Conservation (phyloP, 1,139 yeast genomes). For the Scheffersomyces insectosa region DNA sequence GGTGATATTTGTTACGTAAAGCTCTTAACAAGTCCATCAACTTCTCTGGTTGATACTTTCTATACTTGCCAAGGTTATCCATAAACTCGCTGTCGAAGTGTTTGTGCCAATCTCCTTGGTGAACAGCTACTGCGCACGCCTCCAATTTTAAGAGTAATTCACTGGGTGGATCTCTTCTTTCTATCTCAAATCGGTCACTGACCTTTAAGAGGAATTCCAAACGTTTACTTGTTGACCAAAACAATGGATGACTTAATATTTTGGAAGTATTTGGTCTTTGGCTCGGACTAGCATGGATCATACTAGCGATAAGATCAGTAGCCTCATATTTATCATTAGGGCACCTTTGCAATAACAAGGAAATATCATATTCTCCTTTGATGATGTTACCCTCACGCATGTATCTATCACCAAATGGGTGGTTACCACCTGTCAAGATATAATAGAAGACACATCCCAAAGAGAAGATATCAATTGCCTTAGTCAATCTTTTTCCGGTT, state of each 20-base stretch:
- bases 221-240: conserved; percentile 78
- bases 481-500: conserved; percentile 64
- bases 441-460: conserved; percentile 93
- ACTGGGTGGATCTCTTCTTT: conserved; percentile 85
- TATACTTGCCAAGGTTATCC: conserved; percentile 83
- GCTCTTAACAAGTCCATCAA: conserved; percentile 87
- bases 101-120: conserved; percentile 74
- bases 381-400: conserved; percentile 87
- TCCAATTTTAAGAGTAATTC: conserved; percentile 63
- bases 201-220: conserved; percentile 81
- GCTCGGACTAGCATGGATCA: conserved; percentile 71
- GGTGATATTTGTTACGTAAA: conserved; percentile 88
- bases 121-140: conserved; percentile 54
- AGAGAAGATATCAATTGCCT: conserved; percentile 92
- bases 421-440: conserved; percentile 79
- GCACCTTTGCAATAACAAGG: conserved; percentile 38
- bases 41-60: conserved; percentile 80
- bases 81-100: conserved; percentile 69
- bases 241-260: conserved; percentile 81
- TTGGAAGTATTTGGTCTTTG: conserved; percentile 70
- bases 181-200: conserved; percentile 89
- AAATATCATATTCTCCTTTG: conserved; percentile 63
- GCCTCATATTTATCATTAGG: conserved; percentile 62
- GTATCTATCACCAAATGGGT: conserved; percentile 92
- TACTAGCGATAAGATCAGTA: conserved; percentile 63